These are phyloP conservation scores for Penicillium herquei DNA, from an alignment of 495 filamentous ascomycete species.

Conservation along the genomic window DNA sequence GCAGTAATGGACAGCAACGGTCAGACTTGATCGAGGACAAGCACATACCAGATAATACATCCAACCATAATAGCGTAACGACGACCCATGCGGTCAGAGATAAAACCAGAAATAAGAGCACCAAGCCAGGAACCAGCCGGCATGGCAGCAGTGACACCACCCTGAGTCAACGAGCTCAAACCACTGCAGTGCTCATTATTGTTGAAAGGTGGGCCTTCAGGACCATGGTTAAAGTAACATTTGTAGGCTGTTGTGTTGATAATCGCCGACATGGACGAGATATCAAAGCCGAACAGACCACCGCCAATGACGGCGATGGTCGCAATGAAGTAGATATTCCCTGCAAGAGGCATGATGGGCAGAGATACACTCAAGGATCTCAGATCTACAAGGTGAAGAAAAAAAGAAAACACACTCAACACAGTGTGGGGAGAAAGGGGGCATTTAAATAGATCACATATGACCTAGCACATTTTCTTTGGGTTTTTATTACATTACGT, in stretches of 20 bases:
- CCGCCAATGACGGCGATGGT: conserved; percentile 76
- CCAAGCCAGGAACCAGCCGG: conserved; percentile 72
- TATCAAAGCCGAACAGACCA: conserved; percentile 83
- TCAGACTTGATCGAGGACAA: not conserved
- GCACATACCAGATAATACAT: conserved; percentile 58
- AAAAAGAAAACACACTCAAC: not conserved
- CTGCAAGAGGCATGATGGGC: conserved; percentile 9
- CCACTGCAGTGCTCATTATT: conserved; percentile 41
- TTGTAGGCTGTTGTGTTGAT: conserved; percentile 56
- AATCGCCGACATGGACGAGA: conserved; percentile 78
- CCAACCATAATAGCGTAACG: conserved; percentile 66
- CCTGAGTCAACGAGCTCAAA: conserved; percentile 46
- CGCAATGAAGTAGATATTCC: conserved; percentile 71
- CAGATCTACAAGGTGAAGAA: not conserved
- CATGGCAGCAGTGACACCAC: conserved; percentile 70
- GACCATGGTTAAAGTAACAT: conserved; percentile 61
- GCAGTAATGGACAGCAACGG: not conserved
- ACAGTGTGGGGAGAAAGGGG: not conserved
- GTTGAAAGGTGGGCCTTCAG: conserved; percentile 21
- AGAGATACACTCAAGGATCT: not conserved
- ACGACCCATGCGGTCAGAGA: conserved; percentile 67
- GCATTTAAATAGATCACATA: conserved; percentile 10
- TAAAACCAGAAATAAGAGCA: conserved; percentile 62
- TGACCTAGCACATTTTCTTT: conserved; percentile 5
- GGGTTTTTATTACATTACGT: not conserved